Percentiles rank a stretch among this genome's conserved stretches.
Conservation (phyloP, 306 rosid species). For the Rosa lucieae region DNA sequence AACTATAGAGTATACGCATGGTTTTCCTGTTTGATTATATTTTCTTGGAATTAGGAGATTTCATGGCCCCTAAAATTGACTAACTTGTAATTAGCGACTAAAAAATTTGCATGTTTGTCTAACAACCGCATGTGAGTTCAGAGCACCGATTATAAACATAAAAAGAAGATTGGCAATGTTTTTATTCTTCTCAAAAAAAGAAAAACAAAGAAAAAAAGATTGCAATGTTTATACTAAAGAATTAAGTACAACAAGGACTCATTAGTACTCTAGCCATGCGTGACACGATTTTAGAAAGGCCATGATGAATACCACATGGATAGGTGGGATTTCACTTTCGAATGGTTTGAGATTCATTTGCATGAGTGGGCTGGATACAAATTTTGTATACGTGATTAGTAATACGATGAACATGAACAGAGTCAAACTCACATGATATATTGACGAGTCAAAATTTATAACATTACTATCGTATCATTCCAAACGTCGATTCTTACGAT, state of each 20-base stretch:
- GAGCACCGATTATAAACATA: background rate
- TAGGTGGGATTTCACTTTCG: background rate
- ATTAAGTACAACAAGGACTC: slow-evolving; percentile 13
- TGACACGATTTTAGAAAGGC: background rate
- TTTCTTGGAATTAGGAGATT: background rate
- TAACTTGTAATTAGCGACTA: background rate
- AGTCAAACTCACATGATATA: accelerated
- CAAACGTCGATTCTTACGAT: accelerated
- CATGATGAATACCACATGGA: background rate
- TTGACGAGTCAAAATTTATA: too few species aligned
- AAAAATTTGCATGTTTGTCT: background rate
- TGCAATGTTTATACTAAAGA: background rate
- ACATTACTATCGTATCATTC: background rate
- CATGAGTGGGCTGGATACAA: background rate
- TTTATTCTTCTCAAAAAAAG: too few species aligned
- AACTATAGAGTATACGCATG: background rate
- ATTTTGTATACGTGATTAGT: background rate
- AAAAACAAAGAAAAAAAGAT: too few species aligned
- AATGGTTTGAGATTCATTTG: background rate
- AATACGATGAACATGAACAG: background rate
- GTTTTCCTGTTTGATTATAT: background rate
- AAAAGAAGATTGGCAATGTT: background rate
- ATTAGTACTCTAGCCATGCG: slow-evolving; percentile 13
- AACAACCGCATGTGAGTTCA: slow-evolving; percentile 1
- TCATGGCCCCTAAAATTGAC: slow-evolving; percentile 11